Base-by-base conservation (phyloP, 2,329 filamentous ascomycete species). In the Aspergillus carbonarius region DNA sequence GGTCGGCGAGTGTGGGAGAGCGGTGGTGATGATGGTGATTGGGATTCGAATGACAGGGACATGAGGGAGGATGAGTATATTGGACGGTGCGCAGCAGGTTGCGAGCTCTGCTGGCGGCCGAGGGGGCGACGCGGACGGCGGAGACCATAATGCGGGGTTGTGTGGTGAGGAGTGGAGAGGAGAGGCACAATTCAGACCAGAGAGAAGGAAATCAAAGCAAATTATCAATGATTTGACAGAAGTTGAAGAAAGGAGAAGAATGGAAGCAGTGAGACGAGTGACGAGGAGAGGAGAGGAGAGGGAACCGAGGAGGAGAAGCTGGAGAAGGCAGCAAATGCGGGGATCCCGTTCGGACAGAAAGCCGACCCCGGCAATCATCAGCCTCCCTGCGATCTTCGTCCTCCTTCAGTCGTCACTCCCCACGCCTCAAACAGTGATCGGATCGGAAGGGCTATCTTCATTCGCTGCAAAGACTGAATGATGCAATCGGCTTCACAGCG, bases 31-130 rank as follows among this genome's bases (percentile, higher is more conserved):
- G 90, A 72, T 93, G 90, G 72, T 93, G 87, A 54, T 84, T 84
- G 10, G 92, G 91, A 68, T 96, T 97, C 44, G 90, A 90, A 73
- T 99, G 95, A 76, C 95, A 98, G 1, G 95, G 95, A 72, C 93
- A 97, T 54, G 84, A 87, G 5, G 92, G 92, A 58, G 91, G 92
- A 73, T 95, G 93, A 1, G 89, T 89, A 74, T 89, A 96, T 75
- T 96, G 93, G 56, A 99, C 87, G n/a, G 93, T 93, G 55, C 91
- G 88, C 51, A 98, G 87, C 55, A 91, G 82, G 65, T 85, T 79
- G 57, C 88, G 66, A 17, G 79, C 79, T 60, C 78, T 71, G 57
- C 73, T 78, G 58, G 79, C 77, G 50, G 79, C 78, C 8, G 78
- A 76, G 35, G 78, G 76, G 47, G 78, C 77, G 58, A 80, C 71